Conservation (phyloP, 2,329 filamentous ascomycete genomes). For the Penicillium sp. region DNA sequence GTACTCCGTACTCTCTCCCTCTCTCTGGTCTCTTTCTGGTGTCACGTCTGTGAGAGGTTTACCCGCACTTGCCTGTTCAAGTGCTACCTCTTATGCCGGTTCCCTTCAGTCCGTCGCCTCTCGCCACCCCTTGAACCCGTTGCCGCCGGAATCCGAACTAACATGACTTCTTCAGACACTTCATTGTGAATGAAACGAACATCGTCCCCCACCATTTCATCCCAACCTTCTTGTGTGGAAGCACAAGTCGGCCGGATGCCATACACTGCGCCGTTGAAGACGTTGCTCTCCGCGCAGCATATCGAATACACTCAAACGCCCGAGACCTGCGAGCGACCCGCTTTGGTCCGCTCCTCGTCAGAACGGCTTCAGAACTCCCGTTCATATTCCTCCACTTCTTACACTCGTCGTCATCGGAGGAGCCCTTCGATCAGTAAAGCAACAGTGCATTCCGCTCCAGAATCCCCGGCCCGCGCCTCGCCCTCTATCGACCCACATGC, state of each 20-base stretch:
- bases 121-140: constrained; percentile 6
- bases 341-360: constrained; percentile 24
- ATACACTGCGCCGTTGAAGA: constrained; percentile 54
- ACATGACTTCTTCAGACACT: constrained; percentile 11
- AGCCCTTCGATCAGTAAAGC: constrained; percentile 53
- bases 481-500: constrained; percentile 47
- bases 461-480: constrained; percentile 22
- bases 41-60: constrained; percentile 20
- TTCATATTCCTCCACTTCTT: constrained; percentile 60
- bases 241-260: constrained; percentile 49
- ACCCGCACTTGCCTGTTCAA: constrained; percentile 16
- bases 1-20: no score
- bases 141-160: constrained; percentile 14
- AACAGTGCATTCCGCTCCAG: constrained; percentile 31
- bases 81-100: neutral
- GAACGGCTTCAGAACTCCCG: constrained; percentile 53
- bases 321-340: constrained; percentile 24
- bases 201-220: constrained; percentile 1
- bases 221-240: constrained; percentile 29
- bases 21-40: constrained; percentile 6
- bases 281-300: constrained; percentile 55
- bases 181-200: constrained; percentile 10
- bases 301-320: constrained; percentile 54
- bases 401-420: constrained; percentile 62
- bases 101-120: constrained; percentile 10